Evolutionary conservation across 306 rosid species (phyloP).

Genomic region (Quercus wislizeni): DNA sequence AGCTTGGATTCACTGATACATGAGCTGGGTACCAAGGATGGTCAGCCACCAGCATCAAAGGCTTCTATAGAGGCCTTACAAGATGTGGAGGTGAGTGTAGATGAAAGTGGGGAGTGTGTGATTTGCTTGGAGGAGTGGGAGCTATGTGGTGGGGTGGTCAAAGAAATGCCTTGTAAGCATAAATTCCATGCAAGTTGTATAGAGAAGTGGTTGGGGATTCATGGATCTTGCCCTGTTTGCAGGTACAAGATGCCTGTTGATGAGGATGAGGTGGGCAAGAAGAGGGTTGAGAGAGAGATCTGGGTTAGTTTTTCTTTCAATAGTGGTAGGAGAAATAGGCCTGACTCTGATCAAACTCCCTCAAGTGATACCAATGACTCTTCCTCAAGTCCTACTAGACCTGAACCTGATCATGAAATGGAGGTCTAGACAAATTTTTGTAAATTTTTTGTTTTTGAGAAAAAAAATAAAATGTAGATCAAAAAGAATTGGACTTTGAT

Average conservation of each 20-base stretch:
- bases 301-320: constrained; percentile 64
- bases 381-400: constrained; percentile 15
- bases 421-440: constrained; percentile 18
- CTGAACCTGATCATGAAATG: constrained; percentile 18
- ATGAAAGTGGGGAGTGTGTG: constrained; percentile 49
- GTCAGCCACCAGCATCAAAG: constrained; percentile 75
- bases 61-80: constrained; percentile 64
- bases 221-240: constrained; percentile 84
- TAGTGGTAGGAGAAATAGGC: constrained; percentile 24
- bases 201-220: constrained; percentile 74
- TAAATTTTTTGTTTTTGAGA: background rate
- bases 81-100: constrained; percentile 35
- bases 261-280: constrained; percentile 45
- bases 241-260: constrained; percentile 70
- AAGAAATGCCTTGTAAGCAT: constrained; percentile 79
- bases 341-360: constrained; percentile 27
- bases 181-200: constrained; percentile 60
- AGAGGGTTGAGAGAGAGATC: constrained; percentile 43
- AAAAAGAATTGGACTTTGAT: background rate
- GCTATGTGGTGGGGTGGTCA: constrained; percentile 44
- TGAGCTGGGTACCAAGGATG: constrained; percentile 36
- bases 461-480: constrained; percentile 31
- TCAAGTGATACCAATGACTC: constrained; percentile 32
- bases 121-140: constrained; percentile 74
- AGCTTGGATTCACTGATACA: constrained; percentile 50